A percentile compares a stretch with the other conserved stretches of the same genome.
phyloP scores from a whole-genome alignment of 306 rosid species.

The Trifolium pratense region DNA sequence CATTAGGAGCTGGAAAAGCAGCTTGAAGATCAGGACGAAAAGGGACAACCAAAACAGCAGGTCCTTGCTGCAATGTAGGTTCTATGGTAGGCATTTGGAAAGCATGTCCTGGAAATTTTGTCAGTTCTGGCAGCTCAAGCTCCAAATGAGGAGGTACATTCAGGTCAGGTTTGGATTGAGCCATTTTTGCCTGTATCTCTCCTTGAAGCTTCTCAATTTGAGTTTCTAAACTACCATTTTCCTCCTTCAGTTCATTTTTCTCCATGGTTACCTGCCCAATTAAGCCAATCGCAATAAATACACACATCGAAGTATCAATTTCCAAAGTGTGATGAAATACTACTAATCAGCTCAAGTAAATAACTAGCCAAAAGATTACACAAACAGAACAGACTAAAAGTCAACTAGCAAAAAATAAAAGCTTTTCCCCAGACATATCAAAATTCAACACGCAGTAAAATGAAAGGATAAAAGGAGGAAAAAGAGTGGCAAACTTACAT shows the following conservation, averaged over 20 bases:
- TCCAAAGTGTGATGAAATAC: conserved; percentile 21
- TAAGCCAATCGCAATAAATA: conserved; percentile 11
- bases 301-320: conserved; percentile 27
- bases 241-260: conserved; percentile 83
- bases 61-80: conserved; percentile 58
- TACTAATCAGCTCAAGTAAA: conserved; percentile 28
- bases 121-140: conserved; percentile 43
- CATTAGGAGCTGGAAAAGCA: conserved; percentile 47
- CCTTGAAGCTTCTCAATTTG: conserved; percentile 69
- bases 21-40: conserved; percentile 53
- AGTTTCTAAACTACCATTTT: conserved; percentile 64
- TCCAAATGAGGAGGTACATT: conserved; percentile 60
- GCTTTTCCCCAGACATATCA: conserved; percentile 6
- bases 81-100: conserved; percentile 55
- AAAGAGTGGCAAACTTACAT: conserved; percentile 57
- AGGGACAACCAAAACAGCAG: conserved; percentile 73
- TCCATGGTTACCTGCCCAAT: conserved; percentile 69
- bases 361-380: conserved; percentile 13
- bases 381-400: conserved; percentile 32
- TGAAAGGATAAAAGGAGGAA: neutral
- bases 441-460: conserved; percentile 23
- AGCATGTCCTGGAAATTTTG: conserved; percentile 51
- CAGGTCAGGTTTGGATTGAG: conserved; percentile 75
- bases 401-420: conserved; percentile 7
- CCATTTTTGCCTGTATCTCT: conserved; percentile 64